Evolutionary conservation across 2,329 filamentous ascomycete species (phyloP).

Genomic region (Claviceps capensis): DNA sequence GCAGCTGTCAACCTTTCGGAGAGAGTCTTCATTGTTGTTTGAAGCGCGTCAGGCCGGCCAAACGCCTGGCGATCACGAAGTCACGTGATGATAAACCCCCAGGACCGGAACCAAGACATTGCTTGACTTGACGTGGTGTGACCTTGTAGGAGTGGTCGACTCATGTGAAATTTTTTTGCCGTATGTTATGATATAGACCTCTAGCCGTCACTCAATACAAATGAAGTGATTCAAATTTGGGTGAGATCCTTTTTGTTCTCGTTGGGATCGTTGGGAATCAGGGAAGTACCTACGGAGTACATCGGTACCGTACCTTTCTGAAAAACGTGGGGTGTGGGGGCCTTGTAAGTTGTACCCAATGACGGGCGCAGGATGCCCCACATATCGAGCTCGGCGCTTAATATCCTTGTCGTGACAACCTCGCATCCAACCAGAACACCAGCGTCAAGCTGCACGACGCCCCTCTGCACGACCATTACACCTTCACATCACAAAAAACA

Average conservation of each 20-base stretch:
- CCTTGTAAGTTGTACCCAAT: slow-evolving; percentile 2
- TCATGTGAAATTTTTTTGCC: no score
- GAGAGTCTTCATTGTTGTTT: neutral
- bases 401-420: slow-evolving; percentile 17
- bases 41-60: neutral
- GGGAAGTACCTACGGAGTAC: no score
- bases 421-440: slow-evolving; percentile 27
- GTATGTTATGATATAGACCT: no score
- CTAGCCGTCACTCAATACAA: no score
- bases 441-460: slow-evolving; percentile 5
- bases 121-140: neutral
- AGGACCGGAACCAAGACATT: neutral
- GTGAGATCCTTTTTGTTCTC: no score
- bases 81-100: slow-evolving; percentile 6
- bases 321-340: neutral
- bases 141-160: neutral
- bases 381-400: slow-evolving; percentile 23
- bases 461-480: slow-evolving; percentile 6
- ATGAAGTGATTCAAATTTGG: no score
- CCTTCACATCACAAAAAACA: neutral
- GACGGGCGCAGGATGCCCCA: neutral
- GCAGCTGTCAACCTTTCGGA: neutral
- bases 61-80: slow-evolving; percentile 7
- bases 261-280: no score
- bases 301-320: no score